phyloP scores from a whole-genome alignment of 2,329 filamentous ascomycete species.

The Alternaria triticina region DNA sequence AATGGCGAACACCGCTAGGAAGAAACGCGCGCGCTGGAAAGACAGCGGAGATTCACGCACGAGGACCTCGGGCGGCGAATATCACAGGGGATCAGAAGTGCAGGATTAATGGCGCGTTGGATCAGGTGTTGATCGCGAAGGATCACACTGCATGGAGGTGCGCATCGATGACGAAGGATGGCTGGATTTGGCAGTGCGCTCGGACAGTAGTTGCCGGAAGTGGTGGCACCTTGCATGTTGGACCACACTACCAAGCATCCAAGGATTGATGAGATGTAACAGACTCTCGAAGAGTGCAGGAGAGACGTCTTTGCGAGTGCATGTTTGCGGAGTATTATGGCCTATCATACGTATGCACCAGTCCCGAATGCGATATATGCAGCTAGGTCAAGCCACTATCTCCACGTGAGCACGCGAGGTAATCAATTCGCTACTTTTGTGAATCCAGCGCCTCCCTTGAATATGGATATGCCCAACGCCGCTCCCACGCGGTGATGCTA shows the following conservation, averaged over 20 bases:
- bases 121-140: neutral
- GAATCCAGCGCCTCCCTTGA: constrained; percentile 16
- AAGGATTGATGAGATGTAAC: neutral
- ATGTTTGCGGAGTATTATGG: neutral
- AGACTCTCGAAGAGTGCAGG: neutral
- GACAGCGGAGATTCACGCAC: neutral
- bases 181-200: constrained; percentile 1
- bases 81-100: neutral
- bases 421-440: constrained; percentile 20
- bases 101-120: neutral
- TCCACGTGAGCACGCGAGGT: constrained; percentile 15
- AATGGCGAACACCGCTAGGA: neutral
- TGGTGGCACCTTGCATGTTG: neutral
- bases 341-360: neutral
- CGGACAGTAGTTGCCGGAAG: neutral
- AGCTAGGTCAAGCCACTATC: constrained; percentile 9
- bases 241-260: neutral
- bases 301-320: neutral
- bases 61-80: neutral
- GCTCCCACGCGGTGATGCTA: constrained; percentile 34
- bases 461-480: constrained; percentile 31
- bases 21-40: neutral
- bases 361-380: constrained; percentile 1
- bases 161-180: constrained; percentile 2
- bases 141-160: constrained; percentile 5